Conservation (phyloP, 2,329 filamentous ascomycete genomes). For the Diaporthe helianthi region DNA sequence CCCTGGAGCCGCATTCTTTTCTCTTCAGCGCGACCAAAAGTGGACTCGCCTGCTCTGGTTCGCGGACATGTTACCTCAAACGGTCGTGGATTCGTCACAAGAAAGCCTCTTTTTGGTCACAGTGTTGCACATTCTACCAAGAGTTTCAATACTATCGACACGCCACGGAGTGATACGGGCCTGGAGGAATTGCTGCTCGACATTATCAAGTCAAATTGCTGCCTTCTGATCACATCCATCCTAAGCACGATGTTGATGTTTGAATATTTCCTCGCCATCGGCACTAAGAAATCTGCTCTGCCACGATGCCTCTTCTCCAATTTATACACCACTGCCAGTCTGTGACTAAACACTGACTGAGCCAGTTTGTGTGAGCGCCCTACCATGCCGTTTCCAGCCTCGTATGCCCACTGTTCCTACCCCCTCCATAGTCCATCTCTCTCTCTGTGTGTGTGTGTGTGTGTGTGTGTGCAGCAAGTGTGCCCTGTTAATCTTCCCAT, state of each 20-base stretch:
- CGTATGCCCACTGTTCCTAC: not conserved
- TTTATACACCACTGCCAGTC: not conserved
- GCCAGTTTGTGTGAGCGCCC: constrained; percentile 1
- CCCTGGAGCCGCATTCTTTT: constrained; percentile 24
- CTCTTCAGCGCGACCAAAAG: not conserved
- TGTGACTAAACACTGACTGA: constrained; percentile 1
- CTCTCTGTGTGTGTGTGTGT: too few species aligned
- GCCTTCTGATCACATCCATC: not conserved
- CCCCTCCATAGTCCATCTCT: not conserved
- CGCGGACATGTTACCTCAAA: constrained; percentile 5
- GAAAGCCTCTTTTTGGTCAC: constrained; percentile 10
- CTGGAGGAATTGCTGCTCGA: constrained; percentile 1
- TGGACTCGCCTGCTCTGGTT: not conserved
- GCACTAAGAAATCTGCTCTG: not conserved
- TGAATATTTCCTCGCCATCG: not conserved
- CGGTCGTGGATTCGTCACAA: constrained; percentile 10
- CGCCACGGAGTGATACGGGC: constrained; percentile 23
- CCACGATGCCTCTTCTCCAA: not conserved
- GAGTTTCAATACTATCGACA: constrained; percentile 25
- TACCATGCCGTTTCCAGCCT: not conserved
- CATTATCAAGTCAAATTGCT: not conserved
- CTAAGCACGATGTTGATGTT: not conserved
- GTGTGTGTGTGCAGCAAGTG: constrained; percentile 10
- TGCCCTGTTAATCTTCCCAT: constrained; percentile 9
- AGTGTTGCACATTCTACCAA: constrained; percentile 5